Percentiles rank a stretch among this genome's conserved stretches.
These are phyloP conservation scores for Neurospora sp. DNA, from an alignment of 2,329 filamentous ascomycete species.

Conservation along the genomic window DNA sequence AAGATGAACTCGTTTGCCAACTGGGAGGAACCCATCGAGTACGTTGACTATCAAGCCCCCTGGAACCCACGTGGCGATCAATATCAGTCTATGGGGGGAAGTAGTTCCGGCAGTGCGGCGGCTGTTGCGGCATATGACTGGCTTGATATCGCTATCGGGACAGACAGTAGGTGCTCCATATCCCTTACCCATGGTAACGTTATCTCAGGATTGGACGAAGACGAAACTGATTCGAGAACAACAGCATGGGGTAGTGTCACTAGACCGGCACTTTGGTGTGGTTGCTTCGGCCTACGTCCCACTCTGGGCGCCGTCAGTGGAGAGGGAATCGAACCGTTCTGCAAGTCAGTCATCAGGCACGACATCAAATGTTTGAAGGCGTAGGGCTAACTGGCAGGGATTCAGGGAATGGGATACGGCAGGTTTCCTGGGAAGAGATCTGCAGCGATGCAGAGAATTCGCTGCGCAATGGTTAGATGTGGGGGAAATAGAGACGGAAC, in stretches of 20 bases:
- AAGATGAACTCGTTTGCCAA: background rate
- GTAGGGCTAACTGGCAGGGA: background rate
- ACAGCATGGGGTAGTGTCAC: background rate
- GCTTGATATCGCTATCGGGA: conserved; percentile 2
- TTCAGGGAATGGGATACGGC: background rate
- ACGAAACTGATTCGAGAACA: background rate
- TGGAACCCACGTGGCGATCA: conserved; percentile 3
- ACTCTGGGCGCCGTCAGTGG: background rate
- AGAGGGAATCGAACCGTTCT: background rate
- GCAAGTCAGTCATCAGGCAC: background rate
- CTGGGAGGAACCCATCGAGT: background rate
- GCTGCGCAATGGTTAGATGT: background rate
- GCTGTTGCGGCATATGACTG: conserved; percentile 3
- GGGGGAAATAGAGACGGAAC: background rate
- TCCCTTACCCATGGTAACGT: background rate
- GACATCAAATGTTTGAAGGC: background rate
- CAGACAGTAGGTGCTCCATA: conserved; percentile 1
- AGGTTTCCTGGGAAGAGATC: background rate
- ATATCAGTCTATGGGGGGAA: background rate
- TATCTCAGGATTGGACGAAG: background rate
- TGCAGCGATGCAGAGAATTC: background rate
- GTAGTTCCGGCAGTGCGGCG: background rate
- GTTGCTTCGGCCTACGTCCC: conserved; percentile 1
- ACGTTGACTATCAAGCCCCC: conserved; percentile 1
- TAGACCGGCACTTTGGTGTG: background rate